These are phyloP conservation scores for Tilletiaria anomala DNA, from an alignment of 1,284 basidiomycete genomes.

Conservation along the genomic window DNA sequence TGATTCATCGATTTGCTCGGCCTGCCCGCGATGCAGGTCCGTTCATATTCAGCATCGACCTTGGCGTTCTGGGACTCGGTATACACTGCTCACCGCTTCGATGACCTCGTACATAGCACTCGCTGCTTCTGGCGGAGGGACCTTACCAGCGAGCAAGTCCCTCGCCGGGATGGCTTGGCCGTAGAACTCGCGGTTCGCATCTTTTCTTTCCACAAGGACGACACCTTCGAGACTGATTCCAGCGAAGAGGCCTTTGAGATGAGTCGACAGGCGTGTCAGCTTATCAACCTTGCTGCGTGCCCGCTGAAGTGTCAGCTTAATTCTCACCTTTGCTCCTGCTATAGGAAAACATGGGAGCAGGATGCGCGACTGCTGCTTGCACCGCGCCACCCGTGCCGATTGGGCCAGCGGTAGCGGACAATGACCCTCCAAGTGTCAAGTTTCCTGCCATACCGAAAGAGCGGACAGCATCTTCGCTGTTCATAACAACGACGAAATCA, in stretches of 20 bases:
- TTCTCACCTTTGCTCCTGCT: conserved; percentile 77
- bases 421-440: conserved; percentile 66
- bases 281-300: neutral
- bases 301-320: conserved; percentile 1
- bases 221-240: conserved; percentile 91
- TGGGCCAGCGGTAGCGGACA: conserved; percentile 44
- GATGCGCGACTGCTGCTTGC: conserved; percentile 71
- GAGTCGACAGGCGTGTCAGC: conserved; percentile 1
- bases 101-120: conserved; percentile 71
- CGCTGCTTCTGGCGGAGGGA: conserved; percentile 90
- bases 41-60: neutral
- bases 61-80: neutral
- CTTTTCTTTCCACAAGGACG: conserved; percentile 81
- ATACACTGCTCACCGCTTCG: neutral
- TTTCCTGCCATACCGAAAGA: conserved; percentile 93
- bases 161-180: conserved; percentile 75
- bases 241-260: conserved; percentile 65
- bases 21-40: neutral
- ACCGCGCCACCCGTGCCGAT: conserved; percentile 89
- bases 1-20: neutral
- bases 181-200: conserved; percentile 65
- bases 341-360: conserved; percentile 94
- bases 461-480: conserved; percentile 84
- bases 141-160: conserved; percentile 78
- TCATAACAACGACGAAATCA: conserved; percentile 68